Evolutionary conservation across 768 basidiomycete species (phyloP), one percentile per base, ranked within the genome.

Genomic region (Auricularia heimuer): DNA sequence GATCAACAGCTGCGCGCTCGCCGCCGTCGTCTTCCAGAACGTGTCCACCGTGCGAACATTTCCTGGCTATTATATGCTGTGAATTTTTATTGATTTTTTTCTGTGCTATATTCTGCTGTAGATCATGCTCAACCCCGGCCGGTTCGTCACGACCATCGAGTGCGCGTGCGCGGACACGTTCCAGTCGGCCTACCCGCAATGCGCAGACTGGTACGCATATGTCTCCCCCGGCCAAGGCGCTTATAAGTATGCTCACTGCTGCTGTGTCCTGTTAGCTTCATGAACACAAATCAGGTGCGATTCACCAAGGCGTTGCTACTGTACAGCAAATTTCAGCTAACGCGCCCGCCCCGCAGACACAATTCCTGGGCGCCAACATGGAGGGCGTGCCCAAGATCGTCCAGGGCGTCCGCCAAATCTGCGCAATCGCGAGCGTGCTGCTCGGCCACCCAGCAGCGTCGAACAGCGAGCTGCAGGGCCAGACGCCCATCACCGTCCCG

Each of bases 61-160:
- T 3, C 29, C 61, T 35, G 3, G 44, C 1, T 6, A 44, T 24
- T 34, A 16, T 58, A 45, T 51, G 14, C 51, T 61, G 62, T 29
- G 34, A 44, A 47, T 1, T 18, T 33, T 37, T 4, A 21, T 18
- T 11, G 33, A 29, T 33, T 14, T 6, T 6, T 39, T 42, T 18
- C 16, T 35, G 34, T n/a, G 33, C 29, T 36, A 35, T 34, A 4
- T 8, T 42, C 0, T 8, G 0, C 29, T 29, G 54, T 39, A 87
- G 86, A 77, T 88, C 68, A 80, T 87, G 56, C 83, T 83, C 69
- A 85, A 87, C 67, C 86, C 86, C 1, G 81, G 83, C 35, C 82
- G 81, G 1, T 87, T 87, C 73, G 77, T 86, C 67, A 79, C 81
- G 68, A 77, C 85, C 56, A 86, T 87, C 70, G 79, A 82, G 73